Evolutionary conservation across 192 early-diverging fungal species (phyloP).

Genomic region (Dispira simplex): DNA sequence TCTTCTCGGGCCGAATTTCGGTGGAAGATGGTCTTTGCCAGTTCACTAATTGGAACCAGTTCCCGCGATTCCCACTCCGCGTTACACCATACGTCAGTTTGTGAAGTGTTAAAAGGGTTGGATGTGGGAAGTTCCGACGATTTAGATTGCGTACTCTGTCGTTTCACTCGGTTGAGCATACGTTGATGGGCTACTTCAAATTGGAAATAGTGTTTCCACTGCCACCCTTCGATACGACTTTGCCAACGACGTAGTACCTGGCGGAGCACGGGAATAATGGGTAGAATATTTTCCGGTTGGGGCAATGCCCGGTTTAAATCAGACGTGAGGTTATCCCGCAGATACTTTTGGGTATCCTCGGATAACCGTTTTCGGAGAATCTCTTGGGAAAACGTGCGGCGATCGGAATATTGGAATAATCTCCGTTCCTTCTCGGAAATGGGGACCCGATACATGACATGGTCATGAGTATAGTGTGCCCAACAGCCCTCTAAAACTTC

Average conservation of each 20-base stretch:
- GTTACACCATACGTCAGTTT: too few species aligned
- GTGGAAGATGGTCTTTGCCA: too few species aligned
- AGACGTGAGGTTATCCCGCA: neutral
- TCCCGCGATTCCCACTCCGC: too few species aligned
- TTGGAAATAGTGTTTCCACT: constrained; percentile 4
- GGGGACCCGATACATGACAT: neutral
- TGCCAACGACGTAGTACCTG: neutral
- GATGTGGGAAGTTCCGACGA: too few species aligned
- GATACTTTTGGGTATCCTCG: neutral
- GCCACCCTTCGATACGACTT: neutral
- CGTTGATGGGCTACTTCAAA: neutral
- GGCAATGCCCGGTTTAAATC: constrained; percentile 1
- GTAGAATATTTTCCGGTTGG: neutral
- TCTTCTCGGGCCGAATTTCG: too few species aligned
- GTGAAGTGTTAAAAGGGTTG: too few species aligned
- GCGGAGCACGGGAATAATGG: neutral
- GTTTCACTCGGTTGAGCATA: too few species aligned
- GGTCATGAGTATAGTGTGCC: neutral
- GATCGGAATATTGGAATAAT: neutral
- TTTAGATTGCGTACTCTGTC: too few species aligned
- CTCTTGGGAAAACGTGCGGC: neutral
- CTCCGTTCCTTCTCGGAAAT: neutral
- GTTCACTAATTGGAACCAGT: too few species aligned
- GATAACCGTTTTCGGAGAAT: neutral
- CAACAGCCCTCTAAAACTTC: neutral